phyloP scores from a whole-genome alignment of 257 asterid species.

The Fraxinus cuspidata region DNA sequence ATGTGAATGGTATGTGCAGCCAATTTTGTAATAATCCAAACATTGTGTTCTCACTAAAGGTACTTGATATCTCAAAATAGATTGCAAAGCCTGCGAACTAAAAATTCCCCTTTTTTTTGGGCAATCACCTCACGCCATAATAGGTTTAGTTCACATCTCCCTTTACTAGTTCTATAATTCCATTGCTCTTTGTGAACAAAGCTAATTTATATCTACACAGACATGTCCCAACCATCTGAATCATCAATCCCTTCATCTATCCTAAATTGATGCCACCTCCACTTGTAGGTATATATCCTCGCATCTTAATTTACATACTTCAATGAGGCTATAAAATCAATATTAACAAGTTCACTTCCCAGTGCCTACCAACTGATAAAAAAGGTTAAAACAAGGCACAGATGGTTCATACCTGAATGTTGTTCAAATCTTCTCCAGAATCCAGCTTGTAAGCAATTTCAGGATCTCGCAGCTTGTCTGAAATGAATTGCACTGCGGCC shows the following conservation, averaged over 20 bases:
- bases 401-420: slow-evolving; percentile 60
- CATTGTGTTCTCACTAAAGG: slow-evolving; percentile 8
- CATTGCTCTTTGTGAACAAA: not conserved
- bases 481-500: slow-evolving; percentile 59
- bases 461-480: slow-evolving; percentile 81
- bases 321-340: not conserved
- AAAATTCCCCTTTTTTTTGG: not conserved
- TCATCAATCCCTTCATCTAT: not conserved
- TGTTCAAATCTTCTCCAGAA: slow-evolving; percentile 53
- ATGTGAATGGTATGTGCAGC: not conserved
- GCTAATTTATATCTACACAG: not conserved
- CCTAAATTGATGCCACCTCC: not conserved
- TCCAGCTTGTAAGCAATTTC: slow-evolving; percentile 71
- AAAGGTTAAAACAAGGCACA: not conserved
- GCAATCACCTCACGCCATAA: not conserved
- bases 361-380: slow-evolving; percentile 2
- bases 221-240: not conserved
- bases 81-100: slow-evolving; percentile 1
- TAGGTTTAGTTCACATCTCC: not conserved
- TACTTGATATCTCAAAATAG: slow-evolving; percentile 7
- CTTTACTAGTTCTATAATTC: not conserved
- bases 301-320: not conserved
- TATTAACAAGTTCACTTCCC: not conserved
- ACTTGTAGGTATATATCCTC: not conserved
- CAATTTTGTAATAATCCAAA: not conserved